phyloP scores from a whole-genome alignment of 2,329 filamentous ascomycete species.

The Aspergillus carbonarius region DNA sequence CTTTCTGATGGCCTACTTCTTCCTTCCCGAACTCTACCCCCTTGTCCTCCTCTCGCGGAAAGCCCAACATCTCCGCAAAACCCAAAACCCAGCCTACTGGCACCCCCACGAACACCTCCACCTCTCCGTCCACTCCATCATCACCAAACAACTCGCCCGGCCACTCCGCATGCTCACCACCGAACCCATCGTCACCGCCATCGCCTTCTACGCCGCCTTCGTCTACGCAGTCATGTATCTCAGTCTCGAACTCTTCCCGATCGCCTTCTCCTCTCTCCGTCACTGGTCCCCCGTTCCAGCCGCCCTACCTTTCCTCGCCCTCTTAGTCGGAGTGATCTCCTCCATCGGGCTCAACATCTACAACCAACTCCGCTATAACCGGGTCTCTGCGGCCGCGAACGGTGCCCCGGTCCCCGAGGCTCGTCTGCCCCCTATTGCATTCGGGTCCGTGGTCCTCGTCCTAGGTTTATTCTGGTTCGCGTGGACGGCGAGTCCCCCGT shows the following conservation, averaged over 20 bases:
- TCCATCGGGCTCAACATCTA: conserved; percentile 44
- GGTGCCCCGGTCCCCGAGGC: conserved; percentile 40
- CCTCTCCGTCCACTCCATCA: conserved; percentile 39
- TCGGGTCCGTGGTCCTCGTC: conserved; percentile 46
- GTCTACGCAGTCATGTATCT: conserved; percentile 51
- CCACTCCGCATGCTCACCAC: conserved; percentile 48
- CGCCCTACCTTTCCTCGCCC: conserved; percentile 45
- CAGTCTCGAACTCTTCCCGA: conserved; percentile 49
- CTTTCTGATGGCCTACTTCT: conserved; percentile 24
- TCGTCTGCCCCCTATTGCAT: conserved; percentile 47
- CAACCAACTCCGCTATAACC: conserved; percentile 42
- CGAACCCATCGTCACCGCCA: conserved; percentile 49
- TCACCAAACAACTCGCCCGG: conserved; percentile 46
- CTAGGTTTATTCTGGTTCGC: conserved; percentile 47
- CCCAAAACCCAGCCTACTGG: conserved; percentile 41
- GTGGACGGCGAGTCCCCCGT: conserved; percentile 38
- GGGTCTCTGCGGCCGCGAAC: conserved; percentile 28
- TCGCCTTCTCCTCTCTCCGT: conserved; percentile 46
- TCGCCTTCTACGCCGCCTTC: conserved; percentile 48
- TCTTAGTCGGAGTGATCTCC: conserved; percentile 46
- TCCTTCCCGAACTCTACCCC: conserved; percentile 42
- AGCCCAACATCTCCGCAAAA: conserved; percentile 40
- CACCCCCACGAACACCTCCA: conserved; percentile 48
- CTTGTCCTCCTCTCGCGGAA: conserved; percentile 43
- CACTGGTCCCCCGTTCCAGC: conserved; percentile 39